These are phyloP conservation scores for Saccharomycopsis hybrid DNA, from an alignment of 1,139 yeast species.

Conservation along the genomic window DNA sequence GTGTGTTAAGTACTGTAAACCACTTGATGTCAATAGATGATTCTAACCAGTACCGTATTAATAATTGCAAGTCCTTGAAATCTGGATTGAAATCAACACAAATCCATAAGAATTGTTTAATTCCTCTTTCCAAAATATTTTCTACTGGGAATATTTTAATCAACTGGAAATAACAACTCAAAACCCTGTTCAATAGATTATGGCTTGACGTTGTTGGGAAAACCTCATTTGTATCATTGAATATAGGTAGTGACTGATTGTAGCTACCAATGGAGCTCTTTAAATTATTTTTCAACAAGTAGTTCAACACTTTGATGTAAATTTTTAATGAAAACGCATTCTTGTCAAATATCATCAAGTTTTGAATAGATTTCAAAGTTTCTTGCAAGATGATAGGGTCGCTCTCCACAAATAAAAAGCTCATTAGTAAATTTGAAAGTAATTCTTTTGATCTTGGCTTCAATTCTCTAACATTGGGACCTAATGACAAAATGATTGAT, in stretches of 20 bases:
- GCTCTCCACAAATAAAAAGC: constrained; percentile 25
- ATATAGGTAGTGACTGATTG: constrained; percentile 25
- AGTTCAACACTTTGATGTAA: constrained; percentile 24
- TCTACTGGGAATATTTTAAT: constrained; percentile 30
- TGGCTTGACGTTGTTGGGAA: constrained; percentile 33
- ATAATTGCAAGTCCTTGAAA: constrained; percentile 22
- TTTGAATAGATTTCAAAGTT: constrained; percentile 30
- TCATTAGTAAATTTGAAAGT: constrained; percentile 26
- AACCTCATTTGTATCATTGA: constrained; percentile 30
- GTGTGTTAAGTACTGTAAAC: constrained; percentile 33
- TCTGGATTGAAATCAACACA: constrained; percentile 34
- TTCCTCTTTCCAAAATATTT: constrained; percentile 26
- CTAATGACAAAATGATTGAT: constrained; percentile 39
- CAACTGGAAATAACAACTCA: constrained; percentile 35
- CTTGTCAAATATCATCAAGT: constrained; percentile 29
- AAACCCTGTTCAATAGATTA: constrained; percentile 28
- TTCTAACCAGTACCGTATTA: constrained; percentile 19
- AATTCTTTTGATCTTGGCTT: constrained; percentile 23
- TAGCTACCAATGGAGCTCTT: constrained; percentile 24
- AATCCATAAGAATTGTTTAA: constrained; percentile 39
- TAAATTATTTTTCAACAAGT: constrained; percentile 27
- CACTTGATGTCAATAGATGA: constrained; percentile 24
- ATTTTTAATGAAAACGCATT: constrained; percentile 21
- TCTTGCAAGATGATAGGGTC: constrained; percentile 27
- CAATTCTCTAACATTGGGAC: constrained; percentile 40